phyloP scores from a whole-genome alignment of 306 rosid genomes.

The Quercus gilva region DNA sequence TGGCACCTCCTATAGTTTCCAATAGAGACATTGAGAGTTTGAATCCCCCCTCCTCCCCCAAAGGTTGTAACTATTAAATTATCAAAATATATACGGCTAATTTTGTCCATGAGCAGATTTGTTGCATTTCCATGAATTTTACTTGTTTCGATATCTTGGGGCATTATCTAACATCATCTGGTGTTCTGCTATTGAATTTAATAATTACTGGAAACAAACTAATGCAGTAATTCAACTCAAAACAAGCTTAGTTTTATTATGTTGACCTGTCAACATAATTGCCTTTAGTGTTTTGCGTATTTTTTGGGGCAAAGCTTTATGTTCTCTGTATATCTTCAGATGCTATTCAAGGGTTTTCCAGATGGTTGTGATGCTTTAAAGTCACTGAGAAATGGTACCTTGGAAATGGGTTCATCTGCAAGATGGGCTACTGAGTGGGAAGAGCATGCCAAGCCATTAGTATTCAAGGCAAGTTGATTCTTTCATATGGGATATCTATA shows the following conservation, averaged over 20 bases:
- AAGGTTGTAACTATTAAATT: no score
- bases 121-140: not conserved
- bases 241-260: not conserved
- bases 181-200: not conserved
- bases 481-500: not conserved
- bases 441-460: conserved; percentile 77
- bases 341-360: conserved; percentile 90
- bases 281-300: not conserved
- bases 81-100: no score
- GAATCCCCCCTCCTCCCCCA: no score
- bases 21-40: no score
- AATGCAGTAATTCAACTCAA: not conserved
- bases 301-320: not conserved
- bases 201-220: not conserved
- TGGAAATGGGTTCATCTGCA: conserved; percentile 64
- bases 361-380: conserved; percentile 57
- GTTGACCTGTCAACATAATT: not conserved
- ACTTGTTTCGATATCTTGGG: not conserved
- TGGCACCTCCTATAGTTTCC: no score
- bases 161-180: not conserved
- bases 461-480: conserved; percentile 60
- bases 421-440: conserved; percentile 93
- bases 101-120: not conserved
- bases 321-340: conserved; percentile 43
- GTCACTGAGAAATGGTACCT: conserved; percentile 56